Percentiles rank a stretch among this genome's conserved stretches.
phyloP scores from a whole-genome alignment of 805 yeast genomes.

The Sugiyamaella smithiae region DNA sequence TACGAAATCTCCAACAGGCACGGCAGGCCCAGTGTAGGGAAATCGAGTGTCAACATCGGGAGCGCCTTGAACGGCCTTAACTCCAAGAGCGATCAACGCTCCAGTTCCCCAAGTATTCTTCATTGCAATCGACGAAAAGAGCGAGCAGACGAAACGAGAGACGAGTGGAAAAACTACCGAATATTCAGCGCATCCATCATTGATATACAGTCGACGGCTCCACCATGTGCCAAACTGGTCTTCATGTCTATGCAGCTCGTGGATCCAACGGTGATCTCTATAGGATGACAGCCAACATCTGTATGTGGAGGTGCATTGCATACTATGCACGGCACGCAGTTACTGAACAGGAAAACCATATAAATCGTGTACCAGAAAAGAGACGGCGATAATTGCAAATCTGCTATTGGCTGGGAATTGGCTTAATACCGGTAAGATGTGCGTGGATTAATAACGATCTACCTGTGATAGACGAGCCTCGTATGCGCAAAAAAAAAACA shows the following conservation, averaged over 20 bases:
- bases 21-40: constrained; percentile 19
- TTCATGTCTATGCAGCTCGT: neutral
- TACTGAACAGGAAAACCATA: neutral
- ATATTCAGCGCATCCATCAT: neutral
- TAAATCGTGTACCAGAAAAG: no score
- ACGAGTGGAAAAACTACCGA: neutral
- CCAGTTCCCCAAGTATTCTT: neutral
- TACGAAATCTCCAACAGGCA: constrained; percentile 20
- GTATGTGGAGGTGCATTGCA: neutral
- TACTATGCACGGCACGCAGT: neutral
- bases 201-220: neutral
- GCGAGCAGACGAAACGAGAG: neutral
- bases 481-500: no score
- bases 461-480: no score
- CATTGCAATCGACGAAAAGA: neutral
- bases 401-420: no score
- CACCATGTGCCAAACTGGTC: neutral
- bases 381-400: no score
- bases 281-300: neutral
- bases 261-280: neutral
- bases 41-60: constrained; percentile 21
- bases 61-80: constrained; percentile 3
- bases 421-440: no score
- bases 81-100: constrained; percentile 1
- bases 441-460: no score